These are phyloP conservation scores for Rubus idaeus DNA, from an alignment of 306 rosid genomes.

Conservation along the genomic window DNA sequence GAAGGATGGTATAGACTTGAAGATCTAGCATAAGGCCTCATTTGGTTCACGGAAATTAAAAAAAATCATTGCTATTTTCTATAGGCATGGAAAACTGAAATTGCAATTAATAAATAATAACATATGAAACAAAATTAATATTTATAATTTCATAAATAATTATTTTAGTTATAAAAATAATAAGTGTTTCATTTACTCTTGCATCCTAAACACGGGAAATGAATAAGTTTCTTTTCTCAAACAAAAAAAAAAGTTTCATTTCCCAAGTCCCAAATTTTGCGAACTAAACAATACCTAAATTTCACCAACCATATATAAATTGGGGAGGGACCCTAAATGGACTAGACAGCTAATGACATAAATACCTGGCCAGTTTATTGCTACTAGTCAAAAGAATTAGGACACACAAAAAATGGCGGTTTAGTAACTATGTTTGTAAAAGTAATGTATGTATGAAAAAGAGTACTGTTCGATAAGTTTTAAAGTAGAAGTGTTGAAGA, in stretches of 20 bases:
- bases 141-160: no score
- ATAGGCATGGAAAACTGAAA: no score
- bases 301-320: slow-evolving; percentile 33
- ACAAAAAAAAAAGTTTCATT: background rate
- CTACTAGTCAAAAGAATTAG: slow-evolving; percentile 14
- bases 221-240: no score
- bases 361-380: slow-evolving; percentile 27
- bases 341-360: slow-evolving; percentile 28
- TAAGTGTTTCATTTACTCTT: no score
- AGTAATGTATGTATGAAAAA: background rate
- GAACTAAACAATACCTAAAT: background rate
- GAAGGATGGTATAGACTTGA: slow-evolving; percentile 11
- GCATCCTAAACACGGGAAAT: no score
- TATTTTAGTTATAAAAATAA: no score
- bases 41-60: no score
- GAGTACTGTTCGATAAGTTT: background rate
- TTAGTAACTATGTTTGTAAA: background rate
- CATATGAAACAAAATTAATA: no score
- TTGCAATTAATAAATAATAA: no score
- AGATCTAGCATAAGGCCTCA: background rate
- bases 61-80: no score
- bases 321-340: slow-evolving; percentile 31
- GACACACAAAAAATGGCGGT: slow-evolving; percentile 4
- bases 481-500: background rate
- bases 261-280: background rate